These are phyloP conservation scores for Barnettozyma hawaiiensis DNA, from an alignment of 1,139 yeast genomes.

Conservation along the genomic window DNA sequence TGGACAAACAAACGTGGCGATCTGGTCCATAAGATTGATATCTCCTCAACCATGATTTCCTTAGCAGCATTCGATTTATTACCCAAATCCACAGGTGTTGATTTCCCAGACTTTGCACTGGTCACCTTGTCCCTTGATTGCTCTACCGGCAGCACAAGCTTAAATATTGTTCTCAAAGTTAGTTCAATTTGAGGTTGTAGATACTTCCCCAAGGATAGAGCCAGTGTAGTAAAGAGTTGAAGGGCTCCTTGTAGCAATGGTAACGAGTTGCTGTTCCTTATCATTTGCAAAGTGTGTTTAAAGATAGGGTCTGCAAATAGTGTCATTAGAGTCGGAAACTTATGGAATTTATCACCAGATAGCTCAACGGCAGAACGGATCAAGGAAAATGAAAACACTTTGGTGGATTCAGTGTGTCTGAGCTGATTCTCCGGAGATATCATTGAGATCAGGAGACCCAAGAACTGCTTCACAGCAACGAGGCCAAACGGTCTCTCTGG, in stretches of 20 bases:
- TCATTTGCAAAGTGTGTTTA: conserved; percentile 74
- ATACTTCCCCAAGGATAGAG: conserved; percentile 51
- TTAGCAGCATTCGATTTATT: conserved; percentile 47
- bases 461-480: conserved; percentile 34
- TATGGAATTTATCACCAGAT: conserved; percentile 61
- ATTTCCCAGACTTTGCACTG: conserved; percentile 21
- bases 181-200: conserved; percentile 66
- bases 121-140: conserved; percentile 16
- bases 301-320: conserved; percentile 75
- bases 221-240: conserved; percentile 65
- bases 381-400: conserved; percentile 75
- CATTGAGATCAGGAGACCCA: conserved; percentile 76
- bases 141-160: conserved; percentile 43
- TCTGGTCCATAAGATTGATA: conserved; percentile 80
- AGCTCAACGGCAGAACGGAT: conserved; percentile 79
- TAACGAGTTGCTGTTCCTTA: conserved; percentile 63
- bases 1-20: conserved; percentile 74
- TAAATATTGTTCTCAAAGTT: conserved; percentile 53
- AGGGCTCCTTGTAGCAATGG: conserved; percentile 69
- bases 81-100: conserved; percentile 21
- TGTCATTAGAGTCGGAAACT: conserved; percentile 60
- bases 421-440: conserved; percentile 77
- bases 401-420: conserved; percentile 82
- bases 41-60: conserved; percentile 78
- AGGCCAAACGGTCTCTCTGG: conserved; percentile 30